Base-by-base conservation (phyloP, 345 rosid species). In the Balakata baccata region DNA sequence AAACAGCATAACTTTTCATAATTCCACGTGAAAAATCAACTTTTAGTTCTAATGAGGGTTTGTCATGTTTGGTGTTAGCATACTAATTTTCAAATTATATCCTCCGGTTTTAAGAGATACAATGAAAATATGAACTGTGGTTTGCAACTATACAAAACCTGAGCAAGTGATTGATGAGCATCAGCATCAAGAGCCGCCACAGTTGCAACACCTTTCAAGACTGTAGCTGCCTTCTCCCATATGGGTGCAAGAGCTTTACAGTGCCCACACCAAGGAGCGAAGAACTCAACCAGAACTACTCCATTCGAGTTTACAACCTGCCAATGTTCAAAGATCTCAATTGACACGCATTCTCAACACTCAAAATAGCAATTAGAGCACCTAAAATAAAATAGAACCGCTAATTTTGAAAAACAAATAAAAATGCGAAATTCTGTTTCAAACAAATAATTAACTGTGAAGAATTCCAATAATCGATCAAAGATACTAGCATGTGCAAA, bases 181-280 rank as follows among this genome's bases (percentile, higher is more conserved):
- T 95, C 98, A 29, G 99, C 99, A 74, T 95, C 98, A 68, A 95
- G 82, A 38, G 99, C 99, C 7, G 99, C 98, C 69, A 94, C 98
- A 59, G 91, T 90, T 59, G 91, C 96, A 49, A 94, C 85, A 62
- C 98, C 98, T 84, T 93, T 91, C 86, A 95, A 83, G 60, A 87
- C 81, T 77, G 66, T 56, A 71, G 98, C 96, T 0, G 92, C 94
- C 80, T 91, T 95, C 90, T 95, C 99, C 99, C 99, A 93, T 22
- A 80, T 87, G 20, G 98, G 99, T 49, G 97, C 88, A 25, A 95
- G 84, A 78, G 94, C 91, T 85, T 95, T 62, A 71, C 98, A 95
- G 73, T 95, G 99, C 54, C 99, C 99, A 74, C 99, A 93, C 99
- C 99, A 95, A 50, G 99, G 99, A 1, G 99, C 99, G 79, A 89